Base-by-base conservation (phyloP, 345 rosid species). In the Erucastrum elatum region DNA sequence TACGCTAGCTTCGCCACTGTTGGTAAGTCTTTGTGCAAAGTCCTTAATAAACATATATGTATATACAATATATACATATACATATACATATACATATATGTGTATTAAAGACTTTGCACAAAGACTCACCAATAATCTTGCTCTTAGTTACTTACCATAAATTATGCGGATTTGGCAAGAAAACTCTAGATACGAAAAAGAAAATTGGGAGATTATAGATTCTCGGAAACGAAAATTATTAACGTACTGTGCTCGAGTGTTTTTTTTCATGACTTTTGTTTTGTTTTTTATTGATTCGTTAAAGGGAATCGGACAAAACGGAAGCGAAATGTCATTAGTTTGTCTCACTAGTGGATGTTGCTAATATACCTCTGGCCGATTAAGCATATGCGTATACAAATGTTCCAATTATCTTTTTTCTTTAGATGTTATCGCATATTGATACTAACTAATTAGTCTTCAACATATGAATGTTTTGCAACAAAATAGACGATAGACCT, bases 401-500 rank as follows among this genome's bases (percentile, higher is more conserved):
- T 44, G 29, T 46, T 61, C 53, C 33, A 13, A 51, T 12, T 58
- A 17, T 75, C 56, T 10, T 9, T 67, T 58, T 61, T 12, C 13
- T 33, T 76, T 63, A 15, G 25, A 29, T 58, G 31, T 31, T 33
- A 70, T 63, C 31, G 58, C 44, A 63, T 62, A 63, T 63, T 34
- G 7, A 25, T 49, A 77, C 13, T 63, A 21, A 70, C 4, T 30
- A 44, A 44, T 60, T 64, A 63, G 4, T 70, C 11, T 64, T 12
- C 30, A 70, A 76, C 16, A 31, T 51, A 63, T 53, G 75, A 77
- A 29, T 70, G 46, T 16, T 25, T 71, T 41, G 70, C 16, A 44
- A 67, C 58, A 33, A 62, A 46, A 10, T 75, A 94, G 98, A 94
- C 98, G 4, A 92, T 90, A 84, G 96, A 90, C 82, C 92, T 94